phyloP scores from a whole-genome alignment of 257 asterid species.

The Nicotiana paniculata region DNA sequence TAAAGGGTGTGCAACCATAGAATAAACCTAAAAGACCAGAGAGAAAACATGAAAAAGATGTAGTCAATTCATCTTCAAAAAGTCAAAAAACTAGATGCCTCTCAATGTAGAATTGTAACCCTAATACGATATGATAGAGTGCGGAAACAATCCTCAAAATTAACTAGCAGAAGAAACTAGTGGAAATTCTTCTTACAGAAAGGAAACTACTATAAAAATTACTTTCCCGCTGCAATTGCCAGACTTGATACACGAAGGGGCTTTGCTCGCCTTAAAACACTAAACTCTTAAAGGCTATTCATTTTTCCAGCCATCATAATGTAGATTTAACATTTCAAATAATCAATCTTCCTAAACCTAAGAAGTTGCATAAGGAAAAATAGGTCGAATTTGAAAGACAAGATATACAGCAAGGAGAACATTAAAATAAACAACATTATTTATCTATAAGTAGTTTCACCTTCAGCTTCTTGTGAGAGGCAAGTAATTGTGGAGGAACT shows the following conservation, averaged over 20 bases:
- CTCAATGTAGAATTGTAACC: background rate
- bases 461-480: constrained; percentile 93
- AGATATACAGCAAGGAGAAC: background rate
- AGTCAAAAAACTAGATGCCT: background rate
- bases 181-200: background rate
- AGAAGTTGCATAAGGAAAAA: background rate
- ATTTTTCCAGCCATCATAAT: background rate
- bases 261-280: background rate
- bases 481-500: constrained; percentile 91
- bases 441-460: constrained; percentile 24
- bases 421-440: background rate
- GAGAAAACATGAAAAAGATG: background rate
- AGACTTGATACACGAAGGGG: background rate
- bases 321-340: constrained; percentile 3
- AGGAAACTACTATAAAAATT: background rate
- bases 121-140: background rate
- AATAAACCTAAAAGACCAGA: constrained; percentile 53
- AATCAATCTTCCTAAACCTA: background rate
- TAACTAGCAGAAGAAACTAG: background rate
- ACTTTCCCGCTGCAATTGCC: background rate
- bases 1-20: constrained; percentile 95
- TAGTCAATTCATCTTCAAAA: background rate
- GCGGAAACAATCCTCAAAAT: background rate
- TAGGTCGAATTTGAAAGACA: background rate
- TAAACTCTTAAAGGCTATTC: background rate